Evolutionary conservation across 345 rosid genomes (phyloP), one percentile per base, ranked within the genome.

Genomic region (Fremontodendron californicum): DNA sequence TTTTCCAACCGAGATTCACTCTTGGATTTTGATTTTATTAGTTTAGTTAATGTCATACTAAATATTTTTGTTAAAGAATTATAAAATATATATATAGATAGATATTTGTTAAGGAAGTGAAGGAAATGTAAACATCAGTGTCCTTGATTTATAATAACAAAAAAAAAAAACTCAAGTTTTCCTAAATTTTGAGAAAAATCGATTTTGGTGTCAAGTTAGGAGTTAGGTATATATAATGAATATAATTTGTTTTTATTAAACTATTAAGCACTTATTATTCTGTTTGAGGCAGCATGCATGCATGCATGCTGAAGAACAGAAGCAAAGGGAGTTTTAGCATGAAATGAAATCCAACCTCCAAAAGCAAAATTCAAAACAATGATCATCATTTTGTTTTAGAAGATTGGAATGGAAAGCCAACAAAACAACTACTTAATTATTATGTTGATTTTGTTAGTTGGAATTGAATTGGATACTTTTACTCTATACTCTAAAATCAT

Each of bases 341-440:
- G 70, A 73, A 55, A 77, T 84, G 79, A 81, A 87, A 80, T 78
- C 86, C 81, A 69, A 85, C 33, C 77, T 74, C 76, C 73, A n/a
- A 76, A 33, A 74, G 82, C 85, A 82, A 88, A 81, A 76, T 84
- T 81, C 82, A 76, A 85, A 78, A 64, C 77, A 16, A 12, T 33
- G 35, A 33, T 71, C 42, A 88, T 86, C 88, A 86, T 88, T 83
- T 82, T 77, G 87, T 81, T 81, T 80, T 80, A 60, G 85, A 88
- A 86, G 81, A 79, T 2, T 76, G 77, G 81, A 79, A 84, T 37
- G 16, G 27, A 35, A 35, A 13, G 83, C 75, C 66, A 78, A 82
- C 3, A 1, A 33, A 33, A 33, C 35, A 1, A 33, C 58, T n/a
- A n/a, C 19, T 4, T 16, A 46, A 33, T 16, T 18, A 49, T 76